Percentiles rank a stretch among this genome's conserved stretches.
phyloP scores from a whole-genome alignment of 495 filamentous ascomycete species.

The Pyrenopolyporus hunteri region DNA sequence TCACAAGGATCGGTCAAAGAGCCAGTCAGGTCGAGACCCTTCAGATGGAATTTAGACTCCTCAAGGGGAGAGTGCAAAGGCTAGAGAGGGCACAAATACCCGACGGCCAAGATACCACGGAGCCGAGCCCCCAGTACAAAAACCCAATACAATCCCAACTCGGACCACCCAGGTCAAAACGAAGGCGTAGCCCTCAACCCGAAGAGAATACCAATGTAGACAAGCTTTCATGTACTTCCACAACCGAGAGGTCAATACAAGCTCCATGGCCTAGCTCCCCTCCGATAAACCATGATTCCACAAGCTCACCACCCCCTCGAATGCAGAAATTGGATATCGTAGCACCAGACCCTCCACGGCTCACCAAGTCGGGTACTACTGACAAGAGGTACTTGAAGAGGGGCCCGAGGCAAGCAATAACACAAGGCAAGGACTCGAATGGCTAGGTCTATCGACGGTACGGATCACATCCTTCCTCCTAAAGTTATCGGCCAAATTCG shows the following conservation, averaged over 20 bases:
- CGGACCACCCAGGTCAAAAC: neutral
- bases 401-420: neutral
- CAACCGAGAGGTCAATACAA: neutral
- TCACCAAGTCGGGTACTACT: constrained; percentile 23
- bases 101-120: neutral
- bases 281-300: neutral
- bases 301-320: neutral
- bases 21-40: constrained; percentile 49
- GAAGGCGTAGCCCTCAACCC: neutral
- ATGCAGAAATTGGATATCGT: neutral
- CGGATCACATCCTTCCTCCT: neutral
- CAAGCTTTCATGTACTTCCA: neutral
- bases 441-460: neutral
- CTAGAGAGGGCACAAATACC: constrained; percentile 25
- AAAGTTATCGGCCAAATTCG: constrained; percentile 36
- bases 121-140: neutral
- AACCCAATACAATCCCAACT: neutral
- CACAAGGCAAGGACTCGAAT: neutral
- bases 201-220: neutral
- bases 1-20: constrained; percentile 46
- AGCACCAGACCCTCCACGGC: constrained; percentile 1
- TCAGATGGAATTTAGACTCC: constrained; percentile 50
- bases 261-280: neutral
- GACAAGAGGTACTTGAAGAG: constrained; percentile 20
- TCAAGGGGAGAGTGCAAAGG: constrained; percentile 45